A percentile compares a stretch with the other conserved stretches of the same genome.
Conservation (phyloP, 1,139 yeast genomes). For the Pichia sp. region DNA sequence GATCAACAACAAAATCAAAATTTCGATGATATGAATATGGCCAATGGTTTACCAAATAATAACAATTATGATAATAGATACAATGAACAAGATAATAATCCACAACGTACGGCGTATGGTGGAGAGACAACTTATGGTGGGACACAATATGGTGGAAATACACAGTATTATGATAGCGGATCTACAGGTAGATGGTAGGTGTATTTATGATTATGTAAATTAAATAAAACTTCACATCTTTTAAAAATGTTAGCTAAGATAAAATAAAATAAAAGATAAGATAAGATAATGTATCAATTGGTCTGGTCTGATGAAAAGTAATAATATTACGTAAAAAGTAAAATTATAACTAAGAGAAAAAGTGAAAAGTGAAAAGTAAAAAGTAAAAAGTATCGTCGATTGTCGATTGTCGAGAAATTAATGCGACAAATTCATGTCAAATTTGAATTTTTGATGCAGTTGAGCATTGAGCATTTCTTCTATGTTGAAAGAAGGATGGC, state of each 20-base stretch:
- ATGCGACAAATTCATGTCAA: too few relatives aligned
- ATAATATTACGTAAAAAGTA: too few relatives aligned
- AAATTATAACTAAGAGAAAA: too few relatives aligned
- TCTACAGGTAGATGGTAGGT: constrained; percentile 32
- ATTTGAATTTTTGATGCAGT: too few relatives aligned
- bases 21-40: constrained; percentile 9
- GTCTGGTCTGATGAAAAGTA: too few relatives aligned
- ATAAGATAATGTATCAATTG: constrained; percentile 6
- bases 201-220: not conserved
- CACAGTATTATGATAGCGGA: constrained; percentile 23
- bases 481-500: too few relatives aligned
- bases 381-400: too few relatives aligned
- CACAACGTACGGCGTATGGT: constrained; percentile 16
- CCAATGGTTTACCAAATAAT: not conserved
- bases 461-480: too few relatives aligned
- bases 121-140: constrained; percentile 18
- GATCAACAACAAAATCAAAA: constrained; percentile 28
- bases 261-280: too few relatives aligned
- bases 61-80: not conserved
- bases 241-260: not conserved
- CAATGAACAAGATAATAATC: not conserved
- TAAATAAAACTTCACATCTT: too few relatives aligned
- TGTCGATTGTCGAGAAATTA: too few relatives aligned
- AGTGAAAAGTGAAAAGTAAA: too few relatives aligned
- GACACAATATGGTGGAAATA: constrained; percentile 19